phyloP scores from a whole-genome alignment of 768 basidiomycete genomes.

The Auriscalpium orientale region DNA sequence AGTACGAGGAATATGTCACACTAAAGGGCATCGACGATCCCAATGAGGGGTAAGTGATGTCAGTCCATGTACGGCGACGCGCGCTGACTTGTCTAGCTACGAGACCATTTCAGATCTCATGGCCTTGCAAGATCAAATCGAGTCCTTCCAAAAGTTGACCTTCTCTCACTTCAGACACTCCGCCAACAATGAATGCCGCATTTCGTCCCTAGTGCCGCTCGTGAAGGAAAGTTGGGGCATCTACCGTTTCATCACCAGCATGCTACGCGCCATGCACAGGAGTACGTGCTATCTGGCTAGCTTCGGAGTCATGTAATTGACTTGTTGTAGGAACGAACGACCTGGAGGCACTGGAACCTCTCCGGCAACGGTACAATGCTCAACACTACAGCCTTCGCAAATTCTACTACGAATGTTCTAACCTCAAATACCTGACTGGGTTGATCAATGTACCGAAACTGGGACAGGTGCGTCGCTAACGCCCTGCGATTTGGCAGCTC shows the following conservation, averaged over 20 bases:
- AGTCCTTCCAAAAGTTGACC: constrained; percentile 96
- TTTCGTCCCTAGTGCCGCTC: constrained; percentile 89
- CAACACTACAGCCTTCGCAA: constrained; percentile 93
- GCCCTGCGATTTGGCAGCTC: neutral
- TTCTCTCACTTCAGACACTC: constrained; percentile 92
- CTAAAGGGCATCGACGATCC: constrained; percentile 97
- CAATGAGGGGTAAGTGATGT: constrained; percentile 80
- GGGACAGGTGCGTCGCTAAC: constrained; percentile 55
- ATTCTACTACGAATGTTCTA: constrained; percentile 99
- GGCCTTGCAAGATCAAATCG: constrained; percentile 97
- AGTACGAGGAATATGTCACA: constrained; percentile 98
- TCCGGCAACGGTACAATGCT: constrained; percentile 78
- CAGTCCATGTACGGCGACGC: neutral
- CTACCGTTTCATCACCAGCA: constrained; percentile 97
- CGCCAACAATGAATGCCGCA: constrained; percentile 94
- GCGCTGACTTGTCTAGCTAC: constrained; percentile 38
- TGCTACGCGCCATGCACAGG: constrained; percentile 96
- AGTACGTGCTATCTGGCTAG: constrained; percentile 38
- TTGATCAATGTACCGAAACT: constrained; percentile 98
- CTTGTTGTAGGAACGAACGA: constrained; percentile 73
- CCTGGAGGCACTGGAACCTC: constrained; percentile 80
- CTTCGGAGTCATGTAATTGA: neutral
- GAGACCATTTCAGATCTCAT: constrained; percentile 98
- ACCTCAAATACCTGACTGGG: constrained; percentile 94
- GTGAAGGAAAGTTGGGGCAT: constrained; percentile 99